Conservation (phyloP, 2,329 filamentous ascomycete genomes). For the Tolypocladium tropicale region DNA sequence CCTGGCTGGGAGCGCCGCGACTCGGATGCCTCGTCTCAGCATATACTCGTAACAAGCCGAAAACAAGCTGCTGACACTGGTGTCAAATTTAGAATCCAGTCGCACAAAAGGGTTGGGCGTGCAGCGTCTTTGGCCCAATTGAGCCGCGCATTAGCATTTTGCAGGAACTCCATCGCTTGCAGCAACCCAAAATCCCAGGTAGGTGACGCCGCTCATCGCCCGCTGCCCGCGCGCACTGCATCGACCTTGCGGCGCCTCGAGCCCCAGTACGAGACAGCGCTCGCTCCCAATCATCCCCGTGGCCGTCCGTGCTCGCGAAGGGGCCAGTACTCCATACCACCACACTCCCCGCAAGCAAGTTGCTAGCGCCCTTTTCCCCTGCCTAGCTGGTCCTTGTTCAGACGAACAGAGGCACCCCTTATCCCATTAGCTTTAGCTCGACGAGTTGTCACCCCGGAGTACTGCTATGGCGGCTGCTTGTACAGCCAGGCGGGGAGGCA, state of each 20-base stretch:
- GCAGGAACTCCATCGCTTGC: not conserved
- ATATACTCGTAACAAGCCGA: not conserved
- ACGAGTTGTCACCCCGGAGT: not conserved
- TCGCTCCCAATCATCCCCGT: not conserved
- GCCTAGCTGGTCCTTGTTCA: conserved; percentile 1
- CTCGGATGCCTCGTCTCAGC: not conserved
- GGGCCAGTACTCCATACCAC: not conserved
- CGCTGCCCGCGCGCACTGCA: not conserved
- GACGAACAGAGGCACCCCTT: not conserved
- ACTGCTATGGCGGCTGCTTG: not conserved
- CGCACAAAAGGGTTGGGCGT: not conserved
- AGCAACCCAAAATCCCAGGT: not conserved
- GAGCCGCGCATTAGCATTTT: not conserved
- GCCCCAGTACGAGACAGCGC: not conserved
- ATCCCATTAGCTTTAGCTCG: not conserved
- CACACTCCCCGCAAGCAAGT: not conserved
- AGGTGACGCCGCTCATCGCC: not conserved
- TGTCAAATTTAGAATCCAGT: not conserved
- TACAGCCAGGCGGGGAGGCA: not conserved
- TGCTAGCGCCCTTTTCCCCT: conserved; percentile 1
- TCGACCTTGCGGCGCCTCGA: not conserved
- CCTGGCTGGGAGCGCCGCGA: not conserved
- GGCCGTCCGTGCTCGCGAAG: not conserved
- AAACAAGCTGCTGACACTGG: not conserved
- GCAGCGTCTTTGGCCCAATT: not conserved